Percentiles rank a stretch among this genome's conserved stretches.
phyloP scores from a whole-genome alignment of 2,329 filamentous ascomycete species.

The Beauveria bassiana region DNA sequence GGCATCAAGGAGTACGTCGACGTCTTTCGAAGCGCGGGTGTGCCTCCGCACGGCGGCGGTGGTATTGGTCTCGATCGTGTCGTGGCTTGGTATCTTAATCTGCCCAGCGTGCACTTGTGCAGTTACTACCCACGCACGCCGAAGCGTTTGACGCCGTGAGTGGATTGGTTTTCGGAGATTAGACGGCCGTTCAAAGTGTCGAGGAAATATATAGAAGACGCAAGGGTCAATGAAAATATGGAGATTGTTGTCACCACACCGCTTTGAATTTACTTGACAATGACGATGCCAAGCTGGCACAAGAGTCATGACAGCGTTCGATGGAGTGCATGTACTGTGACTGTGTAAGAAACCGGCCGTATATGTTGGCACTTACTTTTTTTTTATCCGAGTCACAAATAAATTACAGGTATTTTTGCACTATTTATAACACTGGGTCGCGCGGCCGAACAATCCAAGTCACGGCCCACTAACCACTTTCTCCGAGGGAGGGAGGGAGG shows the following conservation, averaged over 20 bases:
- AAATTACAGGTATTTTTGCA: no score
- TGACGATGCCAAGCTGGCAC: neutral
- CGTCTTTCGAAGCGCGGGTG: slow-evolving; percentile 71
- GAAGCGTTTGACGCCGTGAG: slow-evolving; percentile 48
- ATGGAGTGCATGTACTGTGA: no score
- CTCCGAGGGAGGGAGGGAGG: no score
- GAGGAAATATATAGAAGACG: neutral
- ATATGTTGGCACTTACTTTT: no score
- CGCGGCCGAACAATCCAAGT: no score
- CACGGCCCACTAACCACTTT: no score
- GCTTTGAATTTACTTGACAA: no score
- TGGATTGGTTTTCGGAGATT: neutral
- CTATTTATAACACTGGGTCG: no score
- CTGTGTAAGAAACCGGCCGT: no score
- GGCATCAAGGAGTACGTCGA: slow-evolving; percentile 89
- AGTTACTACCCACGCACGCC: slow-evolving; percentile 53
- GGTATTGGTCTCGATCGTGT: slow-evolving; percentile 87
- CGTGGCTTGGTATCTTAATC: slow-evolving; percentile 55
- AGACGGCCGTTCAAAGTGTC: no score
- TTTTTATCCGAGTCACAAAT: no score
- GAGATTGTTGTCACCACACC: neutral
- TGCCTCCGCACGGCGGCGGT: slow-evolving; percentile 84
- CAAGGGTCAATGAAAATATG: neutral
- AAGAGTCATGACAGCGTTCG: no score
- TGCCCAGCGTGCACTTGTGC: slow-evolving; percentile 52